A percentile compares a stretch with the other conserved stretches of the same genome.
These are phyloP conservation scores for Closterium sp. DNA, from an alignment of 139 green algal genomes.

Conservation along the genomic window DNA sequence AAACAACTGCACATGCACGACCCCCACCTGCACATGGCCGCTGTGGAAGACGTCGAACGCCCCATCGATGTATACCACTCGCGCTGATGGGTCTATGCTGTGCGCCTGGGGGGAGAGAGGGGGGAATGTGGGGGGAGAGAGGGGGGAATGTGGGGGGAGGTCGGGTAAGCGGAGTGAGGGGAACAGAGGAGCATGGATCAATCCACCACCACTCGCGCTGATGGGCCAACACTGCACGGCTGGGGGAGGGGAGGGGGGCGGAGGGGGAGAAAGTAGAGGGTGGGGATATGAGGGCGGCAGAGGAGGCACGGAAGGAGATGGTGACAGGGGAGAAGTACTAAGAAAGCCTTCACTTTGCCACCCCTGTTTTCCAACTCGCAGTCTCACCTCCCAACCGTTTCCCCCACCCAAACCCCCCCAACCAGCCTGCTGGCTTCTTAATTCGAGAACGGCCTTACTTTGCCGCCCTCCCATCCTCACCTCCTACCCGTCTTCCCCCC, in stretches of 20 bases:
- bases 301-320: background rate
- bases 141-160: no score
- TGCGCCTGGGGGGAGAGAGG: background rate
- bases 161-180: background rate
- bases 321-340: background rate
- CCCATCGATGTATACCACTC: constrained; percentile 97
- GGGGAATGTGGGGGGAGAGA: no score
- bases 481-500: background rate
- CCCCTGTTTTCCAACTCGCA: no score
- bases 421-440: no score
- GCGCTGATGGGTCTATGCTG: background rate
- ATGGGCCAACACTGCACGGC: no score
- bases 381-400: no score
- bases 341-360: background rate
- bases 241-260: background rate
- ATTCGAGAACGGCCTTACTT: no score
- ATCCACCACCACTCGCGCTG: no score
- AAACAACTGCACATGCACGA: background rate
- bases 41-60: constrained; percentile 98
- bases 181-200: background rate
- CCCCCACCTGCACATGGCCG: constrained; percentile 83
- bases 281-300: constrained; percentile 3
- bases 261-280: background rate
- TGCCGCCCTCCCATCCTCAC: no score
- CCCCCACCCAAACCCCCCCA: background rate